A percentile compares a stretch with the other conserved stretches of the same genome.
Evolutionary conservation across 2,329 filamentous ascomycete genomes (phyloP).

Genomic region (Arthrobotrys sphaeroides): DNA sequence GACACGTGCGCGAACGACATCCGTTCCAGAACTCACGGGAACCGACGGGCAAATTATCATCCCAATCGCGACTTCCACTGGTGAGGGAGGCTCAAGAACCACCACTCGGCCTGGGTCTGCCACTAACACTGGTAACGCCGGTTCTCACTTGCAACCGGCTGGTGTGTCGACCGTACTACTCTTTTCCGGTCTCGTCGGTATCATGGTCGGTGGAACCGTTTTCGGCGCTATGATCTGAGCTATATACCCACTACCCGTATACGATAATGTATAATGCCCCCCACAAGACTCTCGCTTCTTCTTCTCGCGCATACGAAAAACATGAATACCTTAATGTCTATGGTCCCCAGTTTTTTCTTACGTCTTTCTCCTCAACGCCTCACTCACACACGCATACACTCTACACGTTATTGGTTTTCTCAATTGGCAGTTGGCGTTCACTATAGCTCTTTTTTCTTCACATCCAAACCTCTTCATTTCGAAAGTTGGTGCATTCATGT

Average conservation of each 20-base stretch:
- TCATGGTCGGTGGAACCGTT: conserved; percentile 40
- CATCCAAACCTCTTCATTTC: background rate
- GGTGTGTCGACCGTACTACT: conserved; percentile 27
- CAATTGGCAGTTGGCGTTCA: background rate
- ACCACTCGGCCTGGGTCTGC: background rate
- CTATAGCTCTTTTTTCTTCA: background rate
- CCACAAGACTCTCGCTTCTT: background rate
- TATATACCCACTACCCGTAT: background rate
- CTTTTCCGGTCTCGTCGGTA: conserved; percentile 34
- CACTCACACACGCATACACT: conserved; percentile 14
- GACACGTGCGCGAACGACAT: background rate
- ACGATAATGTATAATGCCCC: conserved; percentile 47
- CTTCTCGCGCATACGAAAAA: background rate
- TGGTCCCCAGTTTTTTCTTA: no score
- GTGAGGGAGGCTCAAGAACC: background rate
- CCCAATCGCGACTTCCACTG: background rate
- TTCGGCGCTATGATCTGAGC: conserved; percentile 27
- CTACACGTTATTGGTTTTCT: background rate
- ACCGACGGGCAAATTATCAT: conserved; percentile 2
- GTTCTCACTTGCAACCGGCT: conserved; percentile 31
- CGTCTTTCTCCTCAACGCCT: background rate
- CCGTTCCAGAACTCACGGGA: background rate
- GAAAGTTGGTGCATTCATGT: background rate
- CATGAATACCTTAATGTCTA: background rate
- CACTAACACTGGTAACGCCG: conserved; percentile 19